Percentiles rank a stretch among this genome's conserved stretches.
phyloP scores from a whole-genome alignment of 129 eudicot genomes.

The Saussurea involucrata region DNA sequence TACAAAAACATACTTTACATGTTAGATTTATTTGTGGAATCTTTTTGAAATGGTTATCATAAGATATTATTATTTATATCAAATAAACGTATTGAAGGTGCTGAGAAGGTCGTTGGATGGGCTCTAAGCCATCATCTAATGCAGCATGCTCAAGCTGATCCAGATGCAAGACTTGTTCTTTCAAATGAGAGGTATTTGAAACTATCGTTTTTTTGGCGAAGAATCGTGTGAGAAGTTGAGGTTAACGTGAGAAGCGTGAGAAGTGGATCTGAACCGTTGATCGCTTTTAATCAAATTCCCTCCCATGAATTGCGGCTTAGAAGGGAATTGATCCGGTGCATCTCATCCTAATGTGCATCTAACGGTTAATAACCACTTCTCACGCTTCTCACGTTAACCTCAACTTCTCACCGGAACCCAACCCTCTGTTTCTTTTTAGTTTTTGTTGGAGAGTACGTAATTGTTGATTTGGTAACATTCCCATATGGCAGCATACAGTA shows the following conservation, averaged over 20 bases:
- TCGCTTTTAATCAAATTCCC: too few species aligned
- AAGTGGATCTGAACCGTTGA: too few species aligned
- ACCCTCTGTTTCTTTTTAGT: not conserved
- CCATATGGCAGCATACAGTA: conserved; percentile 58
- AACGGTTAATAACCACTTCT: too few species aligned
- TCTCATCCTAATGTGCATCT: too few species aligned
- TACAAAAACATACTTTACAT: conserved; percentile 5
- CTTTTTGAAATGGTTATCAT: not conserved
- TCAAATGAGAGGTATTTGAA: conserved; percentile 64
- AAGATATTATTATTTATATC: not conserved
- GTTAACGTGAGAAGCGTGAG: too few species aligned
- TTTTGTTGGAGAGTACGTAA: conserved; percentile 6
- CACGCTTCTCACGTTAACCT: too few species aligned
- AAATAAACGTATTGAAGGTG: conserved; percentile 44
- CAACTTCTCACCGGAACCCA: too few species aligned
- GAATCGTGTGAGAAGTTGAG: too few species aligned
- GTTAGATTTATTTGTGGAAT: not conserved
- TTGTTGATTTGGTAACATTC: conserved; percentile 13
- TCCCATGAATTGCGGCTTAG: too few species aligned
- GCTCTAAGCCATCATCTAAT: conserved; percentile 80
- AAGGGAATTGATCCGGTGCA: too few species aligned
- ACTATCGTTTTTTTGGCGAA: not conserved
- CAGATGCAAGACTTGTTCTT: conserved; percentile 55
- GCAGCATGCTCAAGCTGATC: conserved; percentile 51
- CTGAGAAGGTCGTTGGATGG: conserved; percentile 93